Evolutionary conservation across 73 alveolate genomes (phyloP).

Genomic region (Tetrahymena malaccensis): DNA sequence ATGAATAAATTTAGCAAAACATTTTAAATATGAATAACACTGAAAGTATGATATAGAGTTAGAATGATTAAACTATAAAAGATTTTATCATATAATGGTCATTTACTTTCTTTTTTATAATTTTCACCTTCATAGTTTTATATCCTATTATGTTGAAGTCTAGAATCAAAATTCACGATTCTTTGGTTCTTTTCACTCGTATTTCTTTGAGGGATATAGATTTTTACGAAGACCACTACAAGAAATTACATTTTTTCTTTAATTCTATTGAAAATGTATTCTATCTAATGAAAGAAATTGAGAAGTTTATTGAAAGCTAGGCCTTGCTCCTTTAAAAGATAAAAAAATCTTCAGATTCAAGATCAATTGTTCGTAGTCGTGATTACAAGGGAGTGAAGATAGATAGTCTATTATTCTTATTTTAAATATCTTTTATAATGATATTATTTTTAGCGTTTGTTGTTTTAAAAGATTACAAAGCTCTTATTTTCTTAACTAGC

Average conservation of each 20-base stretch:
- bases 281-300: not conserved
- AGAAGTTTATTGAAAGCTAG: not conserved
- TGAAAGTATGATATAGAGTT: not conserved
- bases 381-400: not conserved
- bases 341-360: not conserved
- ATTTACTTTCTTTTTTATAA: constrained; percentile 2
- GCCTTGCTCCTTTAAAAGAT: not conserved
- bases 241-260: not conserved
- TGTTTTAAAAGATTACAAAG: not conserved
- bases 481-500: not conserved
- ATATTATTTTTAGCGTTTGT: not conserved
- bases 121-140: not conserved
- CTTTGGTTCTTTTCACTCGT: constrained; percentile 9
- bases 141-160: constrained; percentile 30
- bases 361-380: not conserved
- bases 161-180: constrained; percentile 8
- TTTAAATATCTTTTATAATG: not conserved
- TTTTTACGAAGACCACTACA: constrained; percentile 8
- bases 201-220: constrained; percentile 18
- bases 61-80: not conserved
- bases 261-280: not conserved
- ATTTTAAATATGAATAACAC: not conserved
- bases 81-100: constrained; percentile 9
- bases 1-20: not conserved
- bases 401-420: not conserved